Conservation (phyloP, 495 filamentous ascomycete genomes). For the Endocarpon pusillum region DNA sequence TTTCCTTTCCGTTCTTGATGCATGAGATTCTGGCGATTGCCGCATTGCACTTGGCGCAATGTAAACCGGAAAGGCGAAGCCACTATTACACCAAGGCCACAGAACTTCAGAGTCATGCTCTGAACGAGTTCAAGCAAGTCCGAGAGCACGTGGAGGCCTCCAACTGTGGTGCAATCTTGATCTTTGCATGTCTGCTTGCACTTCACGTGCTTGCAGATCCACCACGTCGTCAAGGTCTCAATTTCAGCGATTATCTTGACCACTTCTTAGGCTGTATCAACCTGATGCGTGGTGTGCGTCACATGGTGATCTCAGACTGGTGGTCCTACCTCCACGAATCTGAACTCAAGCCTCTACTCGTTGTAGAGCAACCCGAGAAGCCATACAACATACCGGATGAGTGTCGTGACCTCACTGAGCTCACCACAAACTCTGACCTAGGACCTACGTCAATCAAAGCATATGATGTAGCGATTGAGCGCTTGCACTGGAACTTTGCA, state of each 20-base stretch:
- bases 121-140: constrained; percentile 24
- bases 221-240: constrained; percentile 8
- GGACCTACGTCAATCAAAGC: background rate
- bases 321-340: constrained; percentile 12
- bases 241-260: constrained; percentile 22
- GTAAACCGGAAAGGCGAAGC: constrained; percentile 12
- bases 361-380: constrained; percentile 1
- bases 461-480: constrained; percentile 9
- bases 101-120: constrained; percentile 30
- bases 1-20: constrained; percentile 24
- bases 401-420: background rate
- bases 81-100: constrained; percentile 28
- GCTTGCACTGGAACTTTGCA: constrained; percentile 8
- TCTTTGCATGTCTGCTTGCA: constrained; percentile 31
- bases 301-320: constrained; percentile 11
- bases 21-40: constrained; percentile 26
- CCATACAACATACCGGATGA: background rate
- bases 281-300: constrained; percentile 26
- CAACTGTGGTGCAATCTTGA: constrained; percentile 25
- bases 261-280: constrained; percentile 22
- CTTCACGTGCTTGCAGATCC: constrained; percentile 31
- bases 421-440: constrained; percentile 5
- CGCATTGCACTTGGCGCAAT: constrained; percentile 24
- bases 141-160: constrained; percentile 11
- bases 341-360: constrained; percentile 6